Base-by-base conservation (phyloP, 2,329 filamentous ascomycete species). In the Stagonosporopsis cucurbitacearum region DNA sequence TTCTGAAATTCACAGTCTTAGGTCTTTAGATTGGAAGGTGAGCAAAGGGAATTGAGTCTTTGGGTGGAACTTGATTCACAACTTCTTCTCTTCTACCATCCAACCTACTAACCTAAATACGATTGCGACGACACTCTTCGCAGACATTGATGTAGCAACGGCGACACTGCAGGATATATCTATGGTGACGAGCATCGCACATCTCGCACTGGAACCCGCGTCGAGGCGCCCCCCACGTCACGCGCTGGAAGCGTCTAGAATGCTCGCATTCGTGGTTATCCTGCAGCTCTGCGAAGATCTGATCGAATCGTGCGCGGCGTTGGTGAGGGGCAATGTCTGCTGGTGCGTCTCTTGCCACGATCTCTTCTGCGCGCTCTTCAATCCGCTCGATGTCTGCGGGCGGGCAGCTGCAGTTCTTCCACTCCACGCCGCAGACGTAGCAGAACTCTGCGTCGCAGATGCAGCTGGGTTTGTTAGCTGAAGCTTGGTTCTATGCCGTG, bases 191-290 rank as follows among this genome's bases (percentile, higher is more conserved):
- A 7, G 43, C 47, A 28, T 63, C 45, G 26, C 69, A 71, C 47
- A 70, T 52, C 45, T 70, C 69, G 50, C 69, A 71, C 6, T 46
- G 57, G 46, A 68, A 66, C 1, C 63, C 51, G 12, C 57, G 23
- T 33, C 58, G 30, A 15, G 25, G 49, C 6, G 20, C 43, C 4
- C 53, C 42, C 12, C 37, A 7, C n/a, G 32, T 37, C 6, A 69
- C 50, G 13, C 58, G 58, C 40, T 63, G 30, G 19, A 72, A 67
- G 4, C 44, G 41, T 3, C 64, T 49, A 0, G 54, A 49, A 50
- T 71, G 66, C 30, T 59, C 56, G 36, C 68, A 72, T 11, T 71
- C 65, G 36, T 71, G 57, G 11, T 58, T 63, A 0, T 70, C 43
- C 6, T 47, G 43, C 3, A 72, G 28, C 12, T 66, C 41, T 2